Evolutionary conservation across 495 filamentous ascomycete species (phyloP).

Genomic region (Hyaloscypha finlandica): DNA sequence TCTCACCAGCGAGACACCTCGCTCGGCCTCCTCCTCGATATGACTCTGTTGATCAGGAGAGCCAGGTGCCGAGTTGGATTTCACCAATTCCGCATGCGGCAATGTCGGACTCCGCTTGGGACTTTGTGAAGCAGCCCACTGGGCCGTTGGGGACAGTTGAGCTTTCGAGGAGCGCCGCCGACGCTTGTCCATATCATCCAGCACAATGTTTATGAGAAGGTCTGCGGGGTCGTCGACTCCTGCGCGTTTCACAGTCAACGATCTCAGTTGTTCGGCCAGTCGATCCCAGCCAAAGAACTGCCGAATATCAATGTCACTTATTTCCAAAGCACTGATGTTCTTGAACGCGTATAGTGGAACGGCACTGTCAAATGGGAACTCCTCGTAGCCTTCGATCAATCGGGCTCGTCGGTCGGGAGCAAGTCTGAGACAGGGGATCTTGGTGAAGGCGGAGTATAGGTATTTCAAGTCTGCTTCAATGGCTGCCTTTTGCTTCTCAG

Average conservation of each 20-base stretch:
- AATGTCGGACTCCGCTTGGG: conserved; percentile 57
- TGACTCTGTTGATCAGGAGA: conserved; percentile 57
- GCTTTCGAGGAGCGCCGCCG: conserved; percentile 83
- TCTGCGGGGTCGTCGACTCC: conserved; percentile 88
- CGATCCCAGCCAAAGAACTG: conserved; percentile 98
- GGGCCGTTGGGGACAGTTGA: conserved; percentile 72
- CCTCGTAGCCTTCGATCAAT: conserved; percentile 89
- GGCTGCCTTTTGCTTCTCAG: conserved; percentile 83
- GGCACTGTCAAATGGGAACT: conserved; percentile 98
- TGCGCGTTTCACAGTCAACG: conserved; percentile 85
- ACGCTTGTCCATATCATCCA: conserved; percentile 94
- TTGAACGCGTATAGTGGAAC: conserved; percentile 95
- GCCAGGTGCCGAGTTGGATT: conserved; percentile 61
- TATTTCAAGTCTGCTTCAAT: conserved; percentile 88
- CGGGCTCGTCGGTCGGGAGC: conserved; percentile 87
- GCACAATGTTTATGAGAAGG: conserved; percentile 84
- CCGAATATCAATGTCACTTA: conserved; percentile 92
- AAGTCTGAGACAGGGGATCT: conserved; percentile 88
- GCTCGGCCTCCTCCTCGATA: conserved; percentile 23
- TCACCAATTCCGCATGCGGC: conserved; percentile 56
- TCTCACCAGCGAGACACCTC: conserved; percentile 23
- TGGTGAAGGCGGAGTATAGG: conserved; percentile 96
- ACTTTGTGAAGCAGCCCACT: conserved; percentile 62
- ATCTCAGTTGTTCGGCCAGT: conserved; percentile 85
- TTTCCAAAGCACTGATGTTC: conserved; percentile 89